Conservation (phyloP, 345 rosid species). For the Crucihimalaya himalaica region DNA sequence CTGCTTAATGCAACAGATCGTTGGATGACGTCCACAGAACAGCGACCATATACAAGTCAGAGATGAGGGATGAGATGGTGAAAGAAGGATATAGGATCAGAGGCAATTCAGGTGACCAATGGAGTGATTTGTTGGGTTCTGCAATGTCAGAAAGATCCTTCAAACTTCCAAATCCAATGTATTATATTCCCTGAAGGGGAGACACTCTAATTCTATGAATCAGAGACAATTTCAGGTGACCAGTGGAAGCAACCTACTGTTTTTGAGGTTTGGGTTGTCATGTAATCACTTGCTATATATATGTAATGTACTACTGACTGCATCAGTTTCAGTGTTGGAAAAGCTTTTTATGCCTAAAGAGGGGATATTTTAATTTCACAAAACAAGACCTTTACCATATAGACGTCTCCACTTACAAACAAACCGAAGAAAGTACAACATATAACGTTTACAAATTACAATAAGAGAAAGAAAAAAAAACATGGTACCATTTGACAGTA, state of each 20-base stretch:
- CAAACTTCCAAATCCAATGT: conserved; percentile 92
- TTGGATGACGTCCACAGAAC: conserved; percentile 55
- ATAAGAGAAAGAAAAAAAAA: not conserved
- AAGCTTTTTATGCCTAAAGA: not conserved
- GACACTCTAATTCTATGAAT: not conserved
- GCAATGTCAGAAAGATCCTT: conserved; percentile 65
- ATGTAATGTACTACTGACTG: not conserved
- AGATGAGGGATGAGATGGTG: conserved; percentile 74
- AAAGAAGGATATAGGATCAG: conserved; percentile 65
- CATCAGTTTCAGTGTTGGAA: not conserved
- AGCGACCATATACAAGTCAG: conserved; percentile 68
- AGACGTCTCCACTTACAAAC: conserved; percentile 21
- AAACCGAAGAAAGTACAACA: conserved; percentile 7
- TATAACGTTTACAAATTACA: conserved; percentile 16
- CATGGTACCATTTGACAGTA: conserved; percentile 29
- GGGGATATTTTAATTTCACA: not conserved
- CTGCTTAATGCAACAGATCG: conserved; percentile 46
- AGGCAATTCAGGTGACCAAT: conserved; percentile 91
- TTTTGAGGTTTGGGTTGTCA: conserved; percentile 26
- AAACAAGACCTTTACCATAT: conserved; percentile 8
- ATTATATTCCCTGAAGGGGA: conserved; percentile 54
- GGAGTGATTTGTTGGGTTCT: conserved; percentile 82
- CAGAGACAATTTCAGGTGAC: not conserved
- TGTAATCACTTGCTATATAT: conserved; percentile 8
- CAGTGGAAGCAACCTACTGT: conserved; percentile 1